Evolutionary conservation across 2,329 filamentous ascomycete species (phyloP), one percentile per base, ranked within the genome.

Genomic region (Scortechinia acanthostroma): DNA sequence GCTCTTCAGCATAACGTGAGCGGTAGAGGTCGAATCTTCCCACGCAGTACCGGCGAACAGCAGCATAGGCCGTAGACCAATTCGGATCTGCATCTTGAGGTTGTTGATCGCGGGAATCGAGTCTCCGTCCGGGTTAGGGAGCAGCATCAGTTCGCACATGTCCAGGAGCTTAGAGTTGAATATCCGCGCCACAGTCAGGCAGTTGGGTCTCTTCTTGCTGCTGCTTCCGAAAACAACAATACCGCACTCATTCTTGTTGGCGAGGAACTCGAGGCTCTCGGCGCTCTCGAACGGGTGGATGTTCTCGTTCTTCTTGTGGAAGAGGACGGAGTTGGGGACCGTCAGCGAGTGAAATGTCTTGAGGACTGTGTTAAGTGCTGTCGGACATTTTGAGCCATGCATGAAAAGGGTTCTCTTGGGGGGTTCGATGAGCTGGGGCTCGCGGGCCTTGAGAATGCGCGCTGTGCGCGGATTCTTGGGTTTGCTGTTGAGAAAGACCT

Each of bases 191-290:
- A 40, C 13, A 13, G 35, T 40, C 10, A 40, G 6, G 17, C 35
- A 40, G 35, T 40, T 40, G 35, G 35, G 35, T 40, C 35, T 13
- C 35, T 40, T 40, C 35, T 40, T 40, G 35, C 17, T 40, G 35
- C 35, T 40, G 35, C 17, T 40, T 40, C 35, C 35, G 17, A 40
- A 40, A 6, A 40, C 35, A 6, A 40, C 35, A 13, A 40, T 13
- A 15, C 10, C 35, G 35, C 10, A 10, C 35, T 40, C 35, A 17
- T 40, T 40, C 35, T 40, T 40, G 35, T 40, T 40, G 35, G 35
- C 35, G 13, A 40, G 35, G 35, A 40, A 40, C 35, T 40, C 35
- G 35, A 40, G 35, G 17, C 35, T 40, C 35, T 40, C 35, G 35
- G 35, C 20, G 35, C 6, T 40, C 35, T 40, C 35, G 35, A 40